Evolutionary conservation across 2,329 filamentous ascomycete species (phyloP), one percentile per base, ranked within the genome.

Genomic region (Eutypella sp.): DNA sequence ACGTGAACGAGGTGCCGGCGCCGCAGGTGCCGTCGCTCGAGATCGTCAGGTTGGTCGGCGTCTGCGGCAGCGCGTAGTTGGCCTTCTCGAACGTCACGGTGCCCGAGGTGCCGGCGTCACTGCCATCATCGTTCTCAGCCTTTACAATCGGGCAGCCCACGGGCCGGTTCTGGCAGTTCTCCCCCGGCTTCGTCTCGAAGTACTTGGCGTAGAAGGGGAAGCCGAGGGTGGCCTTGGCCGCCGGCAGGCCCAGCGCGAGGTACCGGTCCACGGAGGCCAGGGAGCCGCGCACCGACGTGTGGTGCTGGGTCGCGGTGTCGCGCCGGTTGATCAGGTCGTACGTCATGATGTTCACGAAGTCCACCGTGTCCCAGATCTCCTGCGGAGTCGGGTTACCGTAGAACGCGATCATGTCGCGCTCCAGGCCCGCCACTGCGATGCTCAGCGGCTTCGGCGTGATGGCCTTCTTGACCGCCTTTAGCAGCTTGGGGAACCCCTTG

Each of bases 261-360:
- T 87, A 88, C 31, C 73, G 72, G 43, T 81, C 68, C 57, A 89
- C 62, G 1, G 76, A 67, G 4, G 73, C 67, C 2, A 78, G 58
- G 9, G 81, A 81, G 11, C 70, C 72, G 42, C 69, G 56, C 19
- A 86, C 66, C 4, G 80, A 79, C 8, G 75, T 78, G 56, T 87
- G 83, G 59, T 88, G 85, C 23, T 71, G 74, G 2, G 84, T 88
- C 16, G 71, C 63, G 41, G 69, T 78, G 61, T 87, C 80, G n/a
- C 85, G 78, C 10, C 85, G 81, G 66, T 87, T 87, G 75, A 85
- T 84, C 40, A 89, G 60, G 58, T 89, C 85, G 61, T 88, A 88
- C 9, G 77, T 75, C 84, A 87, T 87, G 51, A 88, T 40, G 57
- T 87, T 87, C 57, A 87, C 70, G 57, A 81, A 84, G 59, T 88